A percentile compares a stretch with the other conserved stretches of the same genome.
phyloP scores from a whole-genome alignment of 768 basidiomycete genomes.

The Dacryopinax primogenitus region DNA sequence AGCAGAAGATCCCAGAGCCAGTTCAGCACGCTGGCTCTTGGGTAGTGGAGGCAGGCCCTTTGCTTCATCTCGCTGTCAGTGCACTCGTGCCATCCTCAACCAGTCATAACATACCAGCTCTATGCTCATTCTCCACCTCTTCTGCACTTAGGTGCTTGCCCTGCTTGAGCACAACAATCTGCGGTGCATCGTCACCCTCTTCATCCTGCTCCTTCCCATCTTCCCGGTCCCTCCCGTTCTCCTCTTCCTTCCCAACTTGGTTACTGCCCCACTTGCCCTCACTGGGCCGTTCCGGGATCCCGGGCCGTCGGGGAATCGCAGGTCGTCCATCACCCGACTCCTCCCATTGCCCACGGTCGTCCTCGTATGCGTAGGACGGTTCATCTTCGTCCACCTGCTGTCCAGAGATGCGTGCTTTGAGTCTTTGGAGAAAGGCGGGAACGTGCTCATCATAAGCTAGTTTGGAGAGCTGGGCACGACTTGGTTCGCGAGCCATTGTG shows the following conservation, averaged over 20 bases:
- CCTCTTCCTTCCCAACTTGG: background rate
- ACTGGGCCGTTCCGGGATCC: background rate
- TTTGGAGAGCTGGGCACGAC: background rate
- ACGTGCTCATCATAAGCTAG: background rate
- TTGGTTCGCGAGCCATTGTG: background rate
- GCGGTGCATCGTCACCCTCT: conserved; percentile 65
- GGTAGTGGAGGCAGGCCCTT: conserved; percentile 19
- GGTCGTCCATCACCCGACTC: conserved; percentile 1
- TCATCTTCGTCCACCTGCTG: background rate
- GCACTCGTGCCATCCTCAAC: background rate
- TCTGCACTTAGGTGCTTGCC: conserved; percentile 73
- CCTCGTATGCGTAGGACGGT: background rate
- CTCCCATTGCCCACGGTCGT: background rate
- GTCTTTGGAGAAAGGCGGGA: background rate
- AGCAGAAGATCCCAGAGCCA: conserved; percentile 13
- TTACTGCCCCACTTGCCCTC: conserved; percentile 7
- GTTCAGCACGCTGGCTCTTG: conserved; percentile 10
- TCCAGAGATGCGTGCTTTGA: background rate
- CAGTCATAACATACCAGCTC: conserved; percentile 46
- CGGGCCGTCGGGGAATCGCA: background rate
- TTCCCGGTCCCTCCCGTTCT: conserved; percentile 24
- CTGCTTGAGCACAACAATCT: conserved; percentile 75
- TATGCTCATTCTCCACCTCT: conserved; percentile 64
- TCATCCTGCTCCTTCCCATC: conserved; percentile 65
- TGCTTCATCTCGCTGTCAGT: conserved; percentile 12